Percentiles rank a stretch among this genome's conserved stretches.
Evolutionary conservation across 352 stramenopile species (phyloP).

Genomic region (Nothophytophthora sp.): DNA sequence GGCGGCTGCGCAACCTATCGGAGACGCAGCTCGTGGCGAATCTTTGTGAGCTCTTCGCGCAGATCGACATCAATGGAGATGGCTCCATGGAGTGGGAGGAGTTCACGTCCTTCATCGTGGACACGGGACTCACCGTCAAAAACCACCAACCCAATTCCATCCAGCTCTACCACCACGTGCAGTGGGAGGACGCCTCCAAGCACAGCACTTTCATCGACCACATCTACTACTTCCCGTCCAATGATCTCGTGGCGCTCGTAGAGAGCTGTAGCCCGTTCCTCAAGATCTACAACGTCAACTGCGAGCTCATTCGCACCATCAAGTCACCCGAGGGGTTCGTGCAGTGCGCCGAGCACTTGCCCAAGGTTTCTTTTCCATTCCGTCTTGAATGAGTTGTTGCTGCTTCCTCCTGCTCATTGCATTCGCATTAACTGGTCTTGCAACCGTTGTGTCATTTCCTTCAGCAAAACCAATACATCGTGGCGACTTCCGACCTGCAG

Average conservation of each 20-base stretch:
- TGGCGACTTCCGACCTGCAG: slow-evolving; percentile 78
- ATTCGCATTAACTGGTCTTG: not conserved
- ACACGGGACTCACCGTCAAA: slow-evolving; percentile 81
- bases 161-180: slow-evolving; percentile 77
- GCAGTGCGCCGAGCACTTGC: slow-evolving; percentile 76
- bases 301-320: slow-evolving; percentile 67
- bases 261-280: slow-evolving; percentile 77
- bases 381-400: too few species aligned
- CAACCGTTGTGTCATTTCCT: not conserved
- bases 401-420: not conserved
- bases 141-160: slow-evolving; percentile 89
- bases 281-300: slow-evolving; percentile 85
- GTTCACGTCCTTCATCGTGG: slow-evolving; percentile 92
- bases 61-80: slow-evolving; percentile 92
- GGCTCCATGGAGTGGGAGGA: slow-evolving; percentile 93
- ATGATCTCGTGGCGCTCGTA: slow-evolving; percentile 67
- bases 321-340: slow-evolving; percentile 73
- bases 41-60: slow-evolving; percentile 88
- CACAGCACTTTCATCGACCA: slow-evolving; percentile 85
- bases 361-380: slow-evolving; percentile 29
- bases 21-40: slow-evolving; percentile 85
- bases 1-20: slow-evolving; percentile 57
- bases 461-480: slow-evolving; percentile 72
- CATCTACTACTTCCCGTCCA: slow-evolving; percentile 84
- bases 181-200: slow-evolving; percentile 85